Evolutionary conservation across 1,284 basidiomycete genomes (phyloP).

Genomic region (Ustilago trichophora): DNA sequence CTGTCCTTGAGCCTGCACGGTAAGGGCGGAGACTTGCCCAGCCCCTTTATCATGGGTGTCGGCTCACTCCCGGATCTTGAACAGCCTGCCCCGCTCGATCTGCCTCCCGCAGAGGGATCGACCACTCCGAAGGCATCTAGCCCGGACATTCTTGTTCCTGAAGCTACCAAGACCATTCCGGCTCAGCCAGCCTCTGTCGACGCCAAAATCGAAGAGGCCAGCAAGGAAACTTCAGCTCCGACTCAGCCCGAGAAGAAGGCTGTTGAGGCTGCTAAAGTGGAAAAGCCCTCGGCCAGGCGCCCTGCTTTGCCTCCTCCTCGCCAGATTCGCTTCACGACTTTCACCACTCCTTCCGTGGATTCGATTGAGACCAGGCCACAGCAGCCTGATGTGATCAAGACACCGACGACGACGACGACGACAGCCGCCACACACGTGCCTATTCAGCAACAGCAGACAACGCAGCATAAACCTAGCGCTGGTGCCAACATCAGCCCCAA

Average conservation of each 20-base stretch:
- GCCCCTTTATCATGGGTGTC: constrained; percentile 43
- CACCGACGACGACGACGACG: too few relatives aligned
- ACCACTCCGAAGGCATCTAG: constrained; percentile 28
- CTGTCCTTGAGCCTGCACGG: constrained; percentile 30
- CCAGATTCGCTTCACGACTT: constrained; percentile 44
- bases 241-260: constrained; percentile 1
- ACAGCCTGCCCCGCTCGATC: constrained; percentile 36
- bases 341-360: constrained; percentile 28
- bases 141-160: constrained; percentile 6
- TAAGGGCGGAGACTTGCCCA: constrained; percentile 25
- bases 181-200: background rate
- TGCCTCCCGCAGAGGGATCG: constrained; percentile 28
- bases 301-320: constrained; percentile 43
- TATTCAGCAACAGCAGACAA: constrained; percentile 23
- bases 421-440: background rate
- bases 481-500: constrained; percentile 14
- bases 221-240: background rate
- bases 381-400: too few relatives aligned
- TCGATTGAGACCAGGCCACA: constrained; percentile 9
- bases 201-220: background rate
- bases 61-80: constrained; percentile 36
- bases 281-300: constrained; percentile 23
- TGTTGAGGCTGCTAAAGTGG: constrained; percentile 14
- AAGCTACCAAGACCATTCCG: background rate
- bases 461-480: constrained; percentile 20